Percentiles rank a stretch among this genome's conserved stretches.
phyloP scores from a whole-genome alignment of 1,139 yeast species.

The Geotrichum citri-aurantii region DNA sequence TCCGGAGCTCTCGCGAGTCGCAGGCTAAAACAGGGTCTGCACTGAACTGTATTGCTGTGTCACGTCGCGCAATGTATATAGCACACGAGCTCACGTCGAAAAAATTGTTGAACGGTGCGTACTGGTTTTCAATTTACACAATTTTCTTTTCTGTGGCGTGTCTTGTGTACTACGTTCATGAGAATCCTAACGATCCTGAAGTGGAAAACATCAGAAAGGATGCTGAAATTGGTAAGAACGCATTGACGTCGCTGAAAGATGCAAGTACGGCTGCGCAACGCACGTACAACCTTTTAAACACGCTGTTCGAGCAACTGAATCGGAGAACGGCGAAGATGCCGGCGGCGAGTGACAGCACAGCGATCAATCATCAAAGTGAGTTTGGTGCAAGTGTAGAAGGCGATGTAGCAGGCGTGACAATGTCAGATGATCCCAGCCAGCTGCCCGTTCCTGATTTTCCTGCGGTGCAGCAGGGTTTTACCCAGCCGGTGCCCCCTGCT shows the following conservation, averaged over 20 bases:
- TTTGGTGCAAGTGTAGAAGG: not conserved
- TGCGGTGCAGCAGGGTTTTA: not conserved
- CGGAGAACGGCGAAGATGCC: slow-evolving; percentile 19
- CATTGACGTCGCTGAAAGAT: slow-evolving; percentile 63
- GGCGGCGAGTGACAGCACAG: not conserved
- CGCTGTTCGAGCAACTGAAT: slow-evolving; percentile 69
- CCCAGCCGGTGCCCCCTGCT: not conserved
- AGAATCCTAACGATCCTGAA: slow-evolving; percentile 53
- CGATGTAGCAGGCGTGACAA: not conserved
- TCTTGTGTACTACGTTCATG: slow-evolving; percentile 76
- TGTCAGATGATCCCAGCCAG: not conserved
- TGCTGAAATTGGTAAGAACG: slow-evolving; percentile 75
- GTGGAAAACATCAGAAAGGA: slow-evolving; percentile 52
- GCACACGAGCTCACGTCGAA: slow-evolving; percentile 79
- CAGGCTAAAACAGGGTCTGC: slow-evolving; percentile 53
- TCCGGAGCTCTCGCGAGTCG: slow-evolving; percentile 43
- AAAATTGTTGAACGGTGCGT: slow-evolving; percentile 73
- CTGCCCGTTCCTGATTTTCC: not conserved
- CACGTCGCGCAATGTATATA: slow-evolving; percentile 73
- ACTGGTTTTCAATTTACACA: slow-evolving; percentile 89
- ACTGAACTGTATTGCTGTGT: slow-evolving; percentile 76
- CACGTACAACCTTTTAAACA: slow-evolving; percentile 71
- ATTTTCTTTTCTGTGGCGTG: slow-evolving; percentile 88
- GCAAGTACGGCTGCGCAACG: slow-evolving; percentile 73
- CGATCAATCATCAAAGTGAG: not conserved